phyloP scores from a whole-genome alignment of 1,284 basidiomycete genomes.

The Wallemia mellicola region DNA sequence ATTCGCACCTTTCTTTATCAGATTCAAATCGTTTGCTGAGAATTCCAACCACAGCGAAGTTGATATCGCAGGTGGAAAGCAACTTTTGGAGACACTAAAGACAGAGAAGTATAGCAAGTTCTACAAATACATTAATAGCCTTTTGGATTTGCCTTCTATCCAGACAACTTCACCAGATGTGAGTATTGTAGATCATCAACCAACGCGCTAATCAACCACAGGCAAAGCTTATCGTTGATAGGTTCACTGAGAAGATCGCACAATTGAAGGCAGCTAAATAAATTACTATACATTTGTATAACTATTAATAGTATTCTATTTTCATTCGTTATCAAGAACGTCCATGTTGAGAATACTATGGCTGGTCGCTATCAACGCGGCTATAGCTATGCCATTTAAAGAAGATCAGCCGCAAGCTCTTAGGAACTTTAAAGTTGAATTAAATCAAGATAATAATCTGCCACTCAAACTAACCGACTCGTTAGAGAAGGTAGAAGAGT shows the following conservation, averaged over 20 bases:
- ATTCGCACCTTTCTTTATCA: slow-evolving; percentile 22
- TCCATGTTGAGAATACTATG: too few species aligned
- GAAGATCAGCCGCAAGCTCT: too few species aligned
- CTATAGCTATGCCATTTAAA: too few species aligned
- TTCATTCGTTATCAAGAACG: not conserved
- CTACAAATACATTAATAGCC: slow-evolving; percentile 15
- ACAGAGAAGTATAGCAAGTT: slow-evolving; percentile 16
- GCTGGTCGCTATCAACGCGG: too few species aligned
- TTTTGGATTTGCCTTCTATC: slow-evolving; percentile 22
- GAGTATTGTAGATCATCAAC: not conserved
- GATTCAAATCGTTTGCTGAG: slow-evolving; percentile 18
- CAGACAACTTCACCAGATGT: slow-evolving; percentile 17
- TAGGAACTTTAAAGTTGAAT: not conserved
- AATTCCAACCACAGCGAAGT: slow-evolving; percentile 20
- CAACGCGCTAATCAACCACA: not conserved
- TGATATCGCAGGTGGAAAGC: slow-evolving; percentile 20
- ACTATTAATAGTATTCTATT: not conserved
- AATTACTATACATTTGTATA: not conserved
- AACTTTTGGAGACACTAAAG: slow-evolving; percentile 15
- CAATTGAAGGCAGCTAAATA: not conserved
- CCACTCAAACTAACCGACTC: not conserved
- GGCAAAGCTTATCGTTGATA: not conserved
- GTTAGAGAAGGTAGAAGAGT: not conserved
- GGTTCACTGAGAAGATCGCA: not conserved
- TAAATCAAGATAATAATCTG: not conserved